Base-by-base conservation (phyloP, 331 rosid genomes). In the Prunus yedoensis region DNA sequence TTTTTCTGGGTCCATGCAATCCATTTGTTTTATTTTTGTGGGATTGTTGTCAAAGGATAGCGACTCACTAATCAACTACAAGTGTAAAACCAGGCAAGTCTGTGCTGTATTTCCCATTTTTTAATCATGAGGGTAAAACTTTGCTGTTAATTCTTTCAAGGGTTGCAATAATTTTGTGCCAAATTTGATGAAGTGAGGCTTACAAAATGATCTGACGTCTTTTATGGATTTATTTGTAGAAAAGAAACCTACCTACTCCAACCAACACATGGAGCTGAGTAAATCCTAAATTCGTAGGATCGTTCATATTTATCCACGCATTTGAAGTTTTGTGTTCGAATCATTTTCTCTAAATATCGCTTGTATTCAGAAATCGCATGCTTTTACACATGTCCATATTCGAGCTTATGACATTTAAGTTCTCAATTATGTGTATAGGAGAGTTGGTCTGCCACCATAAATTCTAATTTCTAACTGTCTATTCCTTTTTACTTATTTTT, bases 271-370 rank as follows among this genome's bases (percentile, higher is more conserved):
- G 9, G 43, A 38, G 0, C 0, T 6, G 9, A 38, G 9, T 38
- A 38, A 38, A 38, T 38, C 43, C 9, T 38, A 5, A 38, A 38
- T 6, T 38, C 43, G 43, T 38, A 38, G 8, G 6, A 6, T 38
- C 1, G 9, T 38, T 35, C 2, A 6, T 6, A 35, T 35, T 35
- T 35, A 35, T 5, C 43, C 0, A 38, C 0, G 0, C 0, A 6
- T 0, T 6, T 38, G 38, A 38, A 0, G 2, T 38, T 38, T 6
- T 6, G 0, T 38, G 9, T 38, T 6, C 0, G 9, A 6, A 38
- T 38, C 0, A 0, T 6, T 0, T 1, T 1, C 1, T 0, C 0
- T 6, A 6, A 38, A 38, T 38, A 38, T 38, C 9, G 9, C 0
- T 35, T n/a, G n/a, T n/a, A n/a, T n/a, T n/a, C n/a, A n/a, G n/a